phyloP scores from a whole-genome alignment of 139 green algal genomes.

The Chlorella vulgaris region DNA sequence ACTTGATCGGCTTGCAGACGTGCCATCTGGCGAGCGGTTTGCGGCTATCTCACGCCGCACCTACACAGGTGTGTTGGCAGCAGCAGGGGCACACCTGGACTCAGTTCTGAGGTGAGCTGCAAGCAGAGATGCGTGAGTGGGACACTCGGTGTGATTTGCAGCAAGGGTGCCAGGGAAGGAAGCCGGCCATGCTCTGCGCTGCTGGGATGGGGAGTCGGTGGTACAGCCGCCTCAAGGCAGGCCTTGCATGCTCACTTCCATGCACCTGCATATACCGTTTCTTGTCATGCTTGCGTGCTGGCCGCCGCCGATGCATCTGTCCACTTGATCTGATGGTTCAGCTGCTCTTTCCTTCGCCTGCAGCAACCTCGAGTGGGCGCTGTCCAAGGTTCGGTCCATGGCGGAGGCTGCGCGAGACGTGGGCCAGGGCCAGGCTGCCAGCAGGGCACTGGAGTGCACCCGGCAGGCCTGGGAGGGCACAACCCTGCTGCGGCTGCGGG shows the following conservation, averaged over 20 bases:
- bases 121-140: background rate
- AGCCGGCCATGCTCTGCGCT: no score
- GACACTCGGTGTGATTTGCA: background rate
- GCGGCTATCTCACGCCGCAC: slow-evolving; percentile 3
- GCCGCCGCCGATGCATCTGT: no score
- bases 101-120: background rate
- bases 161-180: no score
- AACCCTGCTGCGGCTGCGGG: slow-evolving; percentile 1
- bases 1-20: no score
- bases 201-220: no score
- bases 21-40: slow-evolving; percentile 1
- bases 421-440: background rate
- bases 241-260: no score
- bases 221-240: no score
- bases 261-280: no score
- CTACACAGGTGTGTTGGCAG: background rate
- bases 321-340: no score
- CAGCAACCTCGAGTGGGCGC: slow-evolving; percentile 26
- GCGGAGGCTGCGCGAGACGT: background rate
- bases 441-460: background rate
- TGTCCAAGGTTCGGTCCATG: slow-evolving; percentile 9
- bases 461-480: slow-evolving; percentile 6
- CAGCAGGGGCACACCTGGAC: background rate
- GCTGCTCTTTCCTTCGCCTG: background rate
- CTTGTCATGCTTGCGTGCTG: no score